phyloP scores from a whole-genome alignment of 1,139 yeast species.

The Kluyveromyces sp. region DNA sequence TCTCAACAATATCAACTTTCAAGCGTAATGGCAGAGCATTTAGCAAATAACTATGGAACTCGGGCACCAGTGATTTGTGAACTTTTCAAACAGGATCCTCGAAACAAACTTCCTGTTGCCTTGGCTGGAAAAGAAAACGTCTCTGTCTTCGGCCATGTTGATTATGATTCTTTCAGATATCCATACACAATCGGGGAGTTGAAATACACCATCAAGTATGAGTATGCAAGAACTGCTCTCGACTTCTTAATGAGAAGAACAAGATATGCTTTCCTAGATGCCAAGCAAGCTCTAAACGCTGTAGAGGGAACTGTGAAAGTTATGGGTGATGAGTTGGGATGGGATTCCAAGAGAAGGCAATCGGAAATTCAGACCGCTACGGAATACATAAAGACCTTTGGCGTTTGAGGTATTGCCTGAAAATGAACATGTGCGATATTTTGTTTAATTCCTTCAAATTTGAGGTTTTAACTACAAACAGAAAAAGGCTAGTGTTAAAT shows the following conservation, averaged over 20 bases:
- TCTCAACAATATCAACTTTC: constrained; percentile 74
- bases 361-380: constrained; percentile 48
- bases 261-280: constrained; percentile 86
- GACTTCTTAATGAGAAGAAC: constrained; percentile 93
- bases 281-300: constrained; percentile 73
- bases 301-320: constrained; percentile 81
- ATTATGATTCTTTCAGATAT: constrained; percentile 50
- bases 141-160: constrained; percentile 18
- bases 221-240: constrained; percentile 79
- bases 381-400: constrained; percentile 58
- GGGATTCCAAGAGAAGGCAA: constrained; percentile 58
- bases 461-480: background rate
- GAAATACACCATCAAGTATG: constrained; percentile 72
- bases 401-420: constrained; percentile 16
- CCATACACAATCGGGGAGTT: constrained; percentile 93
- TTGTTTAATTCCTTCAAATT: background rate
- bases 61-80: constrained; percentile 78
- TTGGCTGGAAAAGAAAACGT: constrained; percentile 40
- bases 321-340: constrained; percentile 70
- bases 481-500: no score
- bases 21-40: constrained; percentile 70
- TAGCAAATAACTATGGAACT: constrained; percentile 83
- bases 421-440: background rate
- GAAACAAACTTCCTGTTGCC: constrained; percentile 54
- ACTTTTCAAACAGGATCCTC: constrained; percentile 44